Evolutionary conservation across 768 basidiomycete genomes (phyloP), one percentile per base, ranked within the genome.

Genomic region (Astraeus odoratus): DNA sequence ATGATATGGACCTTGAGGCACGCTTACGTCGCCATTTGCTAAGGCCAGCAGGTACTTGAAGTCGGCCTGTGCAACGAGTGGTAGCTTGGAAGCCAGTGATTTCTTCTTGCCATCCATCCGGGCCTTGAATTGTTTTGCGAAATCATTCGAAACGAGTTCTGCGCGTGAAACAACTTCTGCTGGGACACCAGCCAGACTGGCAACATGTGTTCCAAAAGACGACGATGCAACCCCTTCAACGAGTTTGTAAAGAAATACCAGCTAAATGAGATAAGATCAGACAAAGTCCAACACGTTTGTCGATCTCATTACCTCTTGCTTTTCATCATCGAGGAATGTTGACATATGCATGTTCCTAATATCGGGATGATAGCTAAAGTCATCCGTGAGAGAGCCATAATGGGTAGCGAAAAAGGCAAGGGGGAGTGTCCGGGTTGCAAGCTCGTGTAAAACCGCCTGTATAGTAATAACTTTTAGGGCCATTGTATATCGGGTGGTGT

Each of bases 381-480:
- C 95, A 54, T 96, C 90, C 7, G 95, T 96, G 34, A 98, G 72
- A 1, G 92, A 88, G 3, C 92, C 92, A 54, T 98, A 99, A 65
- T 99, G 96, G 0, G 96, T 99, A 27, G 96, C 95, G 57, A 99
- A 99, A 72, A 97, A 96, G 2, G 89, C 85, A 22, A 98, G 68
- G 9, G 94, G 84, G 4, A 96, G 69, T 0, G 90, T 93, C 56
- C 90, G 89, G 0, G 94, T 96, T 1, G 96, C 91, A 13, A 99
- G 76, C 58, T 95, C 81, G 61, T 99, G 96, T 16, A 98, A 65
- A 12, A 98, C 96, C 8, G 95, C 89, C 83, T 86, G 48, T 39
- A 27, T 16, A 40, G 13, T 35, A 48, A 39, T 33, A 33, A 41
- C 27, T 3, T 26, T 57, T 38, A n/a, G 57, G 44, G 8, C 29